Evolutionary conservation across 1,284 basidiomycete genomes (phyloP).

Genomic region (Papiliotrema fonsecae): DNA sequence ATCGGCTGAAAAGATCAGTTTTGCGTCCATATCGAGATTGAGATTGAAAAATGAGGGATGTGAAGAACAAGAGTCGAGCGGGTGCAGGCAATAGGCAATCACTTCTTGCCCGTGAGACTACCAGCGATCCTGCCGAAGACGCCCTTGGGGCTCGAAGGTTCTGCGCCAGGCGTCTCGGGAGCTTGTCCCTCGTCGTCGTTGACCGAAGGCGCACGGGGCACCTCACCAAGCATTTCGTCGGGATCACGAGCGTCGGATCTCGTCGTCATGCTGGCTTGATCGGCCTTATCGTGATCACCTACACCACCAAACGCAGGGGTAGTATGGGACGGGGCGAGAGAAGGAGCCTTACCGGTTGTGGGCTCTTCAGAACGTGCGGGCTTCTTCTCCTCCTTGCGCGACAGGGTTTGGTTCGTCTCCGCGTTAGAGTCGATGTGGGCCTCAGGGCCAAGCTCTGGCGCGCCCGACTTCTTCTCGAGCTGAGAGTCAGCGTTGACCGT

Average conservation of each 20-base stretch:
- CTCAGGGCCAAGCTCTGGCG: slow-evolving; percentile 30
- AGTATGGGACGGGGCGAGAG: slow-evolving; percentile 13
- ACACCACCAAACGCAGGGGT: slow-evolving; percentile 7
- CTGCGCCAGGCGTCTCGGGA: too few relatives aligned
- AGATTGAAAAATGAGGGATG: too few relatives aligned
- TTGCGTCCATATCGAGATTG: too few relatives aligned
- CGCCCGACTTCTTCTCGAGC: slow-evolving; percentile 46
- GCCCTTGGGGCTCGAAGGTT: too few relatives aligned
- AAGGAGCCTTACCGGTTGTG: slow-evolving; percentile 42
- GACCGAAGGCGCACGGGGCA: slow-evolving; percentile 1
- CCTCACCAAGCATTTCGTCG: slow-evolving; percentile 17
- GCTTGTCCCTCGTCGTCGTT: too few relatives aligned
- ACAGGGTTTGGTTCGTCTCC: slow-evolving; percentile 18
- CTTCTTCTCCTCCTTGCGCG: slow-evolving; percentile 45
- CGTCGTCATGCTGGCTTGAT: neutral
- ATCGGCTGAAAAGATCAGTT: too few relatives aligned
- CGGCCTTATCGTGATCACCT: slow-evolving; percentile 5
- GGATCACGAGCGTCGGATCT: slow-evolving; percentile 12
- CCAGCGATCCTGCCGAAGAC: too few relatives aligned
- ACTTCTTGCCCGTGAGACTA: too few relatives aligned
- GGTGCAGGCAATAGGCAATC: too few relatives aligned
- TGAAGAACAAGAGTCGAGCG: too few relatives aligned
- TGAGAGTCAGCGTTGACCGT: slow-evolving; percentile 11
- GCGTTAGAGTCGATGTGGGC: slow-evolving; percentile 13
- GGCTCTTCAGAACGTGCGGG: slow-evolving; percentile 41